A percentile compares a stretch with the other conserved stretches of the same genome.
phyloP scores from a whole-genome alignment of 331 rosid genomes.

The Dryas integrifolia region DNA sequence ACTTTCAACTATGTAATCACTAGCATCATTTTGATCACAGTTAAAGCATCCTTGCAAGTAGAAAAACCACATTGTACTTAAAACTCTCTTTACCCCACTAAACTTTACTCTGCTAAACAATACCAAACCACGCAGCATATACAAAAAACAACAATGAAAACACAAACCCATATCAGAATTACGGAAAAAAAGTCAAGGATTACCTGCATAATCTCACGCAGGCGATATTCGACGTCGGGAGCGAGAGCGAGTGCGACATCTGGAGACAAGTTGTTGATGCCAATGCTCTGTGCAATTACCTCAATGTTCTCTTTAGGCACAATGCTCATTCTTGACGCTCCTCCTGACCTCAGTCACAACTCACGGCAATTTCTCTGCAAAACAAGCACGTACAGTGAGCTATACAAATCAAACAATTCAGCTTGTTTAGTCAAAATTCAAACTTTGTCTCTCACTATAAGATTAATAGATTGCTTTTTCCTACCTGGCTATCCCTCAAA shows the following conservation, averaged over 20 bases:
- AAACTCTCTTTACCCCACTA: no score
- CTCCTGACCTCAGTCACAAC: not conserved
- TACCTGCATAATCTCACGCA: conserved; percentile 89
- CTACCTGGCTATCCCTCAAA: not conserved
- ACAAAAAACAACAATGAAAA: not conserved
- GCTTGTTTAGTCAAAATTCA: not conserved
- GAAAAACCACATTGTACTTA: no score
- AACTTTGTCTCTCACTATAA: not conserved
- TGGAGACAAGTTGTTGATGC: conserved; percentile 60
- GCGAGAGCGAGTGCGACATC: conserved; percentile 69
- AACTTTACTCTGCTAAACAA: no score
- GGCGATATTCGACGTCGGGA: conserved; percentile 74
- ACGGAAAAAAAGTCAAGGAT: not conserved
- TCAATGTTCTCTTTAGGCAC: conserved; percentile 77
- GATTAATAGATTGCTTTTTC: no score
- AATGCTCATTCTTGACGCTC: conserved; percentile 59
- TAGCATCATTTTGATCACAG: not conserved
- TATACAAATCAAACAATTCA: not conserved
- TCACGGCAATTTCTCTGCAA: not conserved
- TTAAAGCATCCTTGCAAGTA: no score
- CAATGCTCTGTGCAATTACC: conserved; percentile 80
- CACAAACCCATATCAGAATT: conserved; percentile 4
- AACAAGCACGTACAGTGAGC: not conserved
- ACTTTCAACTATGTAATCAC: not conserved
- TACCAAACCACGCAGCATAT: no score